These are phyloP conservation scores for Neovahlkampfia damariscottae DNA, from an alignment of 78 protist genomes.

Conservation along the genomic window DNA sequence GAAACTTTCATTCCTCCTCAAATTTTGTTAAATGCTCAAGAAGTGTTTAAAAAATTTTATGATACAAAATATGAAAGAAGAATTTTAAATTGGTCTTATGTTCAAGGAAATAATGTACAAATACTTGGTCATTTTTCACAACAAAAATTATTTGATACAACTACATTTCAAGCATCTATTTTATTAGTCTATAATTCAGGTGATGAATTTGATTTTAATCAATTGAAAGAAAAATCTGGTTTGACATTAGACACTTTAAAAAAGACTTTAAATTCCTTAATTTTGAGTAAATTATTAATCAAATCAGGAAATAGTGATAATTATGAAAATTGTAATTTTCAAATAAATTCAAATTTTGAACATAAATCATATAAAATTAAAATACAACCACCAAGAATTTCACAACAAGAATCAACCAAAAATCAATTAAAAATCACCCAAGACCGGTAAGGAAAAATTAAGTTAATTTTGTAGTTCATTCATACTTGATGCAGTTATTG, in stretches of 20 bases:
- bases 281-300: too few relatives aligned
- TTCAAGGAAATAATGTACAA: background rate
- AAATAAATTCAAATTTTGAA: background rate
- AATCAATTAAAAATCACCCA: background rate
- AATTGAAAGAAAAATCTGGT: background rate
- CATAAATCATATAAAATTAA: background rate
- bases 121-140: background rate
- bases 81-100: background rate
- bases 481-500: constrained; percentile 17
- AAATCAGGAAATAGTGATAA: too few relatives aligned
- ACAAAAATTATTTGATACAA: background rate
- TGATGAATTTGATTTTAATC: background rate
- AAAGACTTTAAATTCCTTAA: background rate
- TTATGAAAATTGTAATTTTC: too few relatives aligned
- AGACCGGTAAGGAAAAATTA: too few relatives aligned
- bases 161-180: background rate
- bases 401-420: background rate
- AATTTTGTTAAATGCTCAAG: background rate
- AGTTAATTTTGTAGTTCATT: too few relatives aligned
- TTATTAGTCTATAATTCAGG: background rate
- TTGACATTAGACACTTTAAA: background rate
- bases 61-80: background rate
- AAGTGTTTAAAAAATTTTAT: background rate
- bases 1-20: background rate
- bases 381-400: background rate